Evolutionary conservation across 805 yeast genomes (phyloP).

Genomic region (Metschnikowia arizonensis): DNA sequence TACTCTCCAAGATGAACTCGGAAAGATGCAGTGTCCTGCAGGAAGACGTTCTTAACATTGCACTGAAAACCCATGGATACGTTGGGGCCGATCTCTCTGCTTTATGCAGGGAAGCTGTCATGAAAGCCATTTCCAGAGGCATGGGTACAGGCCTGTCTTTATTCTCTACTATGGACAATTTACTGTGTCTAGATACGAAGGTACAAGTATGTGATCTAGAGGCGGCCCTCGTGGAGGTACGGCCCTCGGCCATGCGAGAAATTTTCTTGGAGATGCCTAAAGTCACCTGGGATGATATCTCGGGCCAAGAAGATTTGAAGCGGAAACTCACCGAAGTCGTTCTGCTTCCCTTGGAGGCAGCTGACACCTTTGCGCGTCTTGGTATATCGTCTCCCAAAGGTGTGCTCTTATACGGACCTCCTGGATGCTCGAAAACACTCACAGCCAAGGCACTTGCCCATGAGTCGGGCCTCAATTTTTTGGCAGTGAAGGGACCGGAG

Average conservation of each 20-base stretch:
- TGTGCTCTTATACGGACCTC: slow-evolving; percentile 91
- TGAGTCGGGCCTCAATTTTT: slow-evolving; percentile 93
- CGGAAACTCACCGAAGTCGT: slow-evolving; percentile 83
- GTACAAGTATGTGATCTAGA: slow-evolving; percentile 59
- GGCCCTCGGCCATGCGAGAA: slow-evolving; percentile 97
- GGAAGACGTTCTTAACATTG: slow-evolving; percentile 57
- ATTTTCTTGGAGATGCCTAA: slow-evolving; percentile 92
- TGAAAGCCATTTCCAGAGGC: slow-evolving; percentile 72
- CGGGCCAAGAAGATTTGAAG: slow-evolving; percentile 87
- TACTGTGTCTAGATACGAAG: slow-evolving; percentile 28
- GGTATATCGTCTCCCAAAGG: slow-evolving; percentile 94
- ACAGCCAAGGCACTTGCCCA: slow-evolving; percentile 97
- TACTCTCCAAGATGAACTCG: slow-evolving; percentile 49
- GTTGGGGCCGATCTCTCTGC: slow-evolving; percentile 96
- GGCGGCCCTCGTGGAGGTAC: slow-evolving; percentile 67
- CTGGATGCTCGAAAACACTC: slow-evolving; percentile 97
- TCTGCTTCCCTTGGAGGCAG: slow-evolving; percentile 82
- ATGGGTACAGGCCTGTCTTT: slow-evolving; percentile 20
- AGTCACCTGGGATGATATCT: slow-evolving; percentile 90
- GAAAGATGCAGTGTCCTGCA: slow-evolving; percentile 44
- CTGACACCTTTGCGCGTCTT: slow-evolving; percentile 66
- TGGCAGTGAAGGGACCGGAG: slow-evolving; percentile 95
- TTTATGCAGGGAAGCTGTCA: slow-evolving; percentile 79
- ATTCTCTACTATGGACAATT: background rate
- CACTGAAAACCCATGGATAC: slow-evolving; percentile 87